Conservation (phyloP, 345 rosid genomes). For the Nephelium lappaceum region DNA sequence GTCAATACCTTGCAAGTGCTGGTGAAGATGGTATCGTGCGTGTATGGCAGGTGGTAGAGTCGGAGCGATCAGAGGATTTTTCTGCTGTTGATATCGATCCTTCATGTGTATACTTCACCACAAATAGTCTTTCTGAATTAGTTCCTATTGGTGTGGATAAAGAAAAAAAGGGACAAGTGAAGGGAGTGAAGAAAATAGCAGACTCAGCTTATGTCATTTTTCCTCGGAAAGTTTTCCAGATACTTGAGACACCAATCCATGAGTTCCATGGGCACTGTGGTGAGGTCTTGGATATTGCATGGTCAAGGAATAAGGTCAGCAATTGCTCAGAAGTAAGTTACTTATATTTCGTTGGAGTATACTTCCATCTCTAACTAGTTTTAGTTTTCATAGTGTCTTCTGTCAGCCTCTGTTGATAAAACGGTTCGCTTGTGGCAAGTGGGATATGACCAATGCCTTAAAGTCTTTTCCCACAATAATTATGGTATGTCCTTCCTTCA, state of each 20-base stretch:
- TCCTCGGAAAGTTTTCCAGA: conserved; percentile 42
- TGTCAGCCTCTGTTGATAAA: conserved; percentile 58
- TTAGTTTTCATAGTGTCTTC: conserved; percentile 35
- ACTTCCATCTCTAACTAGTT: conserved; percentile 13
- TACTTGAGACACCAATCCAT: conserved; percentile 51
- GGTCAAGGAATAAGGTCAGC: conserved; percentile 53
- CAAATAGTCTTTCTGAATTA: conserved; percentile 35
- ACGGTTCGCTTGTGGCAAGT: conserved; percentile 62
- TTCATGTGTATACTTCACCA: conserved; percentile 39
- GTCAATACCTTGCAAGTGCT: conserved; percentile 45
- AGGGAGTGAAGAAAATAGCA: conserved; percentile 26
- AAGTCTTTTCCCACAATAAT: conserved; percentile 43
- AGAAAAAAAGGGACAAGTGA: conserved; percentile 28
- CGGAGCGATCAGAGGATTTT: conserved; percentile 24
- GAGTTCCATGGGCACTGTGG: conserved; percentile 53
- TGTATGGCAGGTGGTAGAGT: conserved; percentile 43
- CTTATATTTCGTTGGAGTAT: not conserved
- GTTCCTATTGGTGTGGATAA: conserved; percentile 29
- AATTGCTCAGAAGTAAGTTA: conserved; percentile 13
- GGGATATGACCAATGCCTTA: conserved; percentile 40
- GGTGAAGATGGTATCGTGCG: conserved; percentile 46
- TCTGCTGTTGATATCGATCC: conserved; percentile 31
- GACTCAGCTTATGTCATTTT: conserved; percentile 42
- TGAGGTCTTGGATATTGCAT: conserved; percentile 51
- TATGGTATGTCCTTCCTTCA: conserved; percentile 38